phyloP scores from a whole-genome alignment of 2,329 filamentous ascomycete species.

The Aspergillus candidus region DNA sequence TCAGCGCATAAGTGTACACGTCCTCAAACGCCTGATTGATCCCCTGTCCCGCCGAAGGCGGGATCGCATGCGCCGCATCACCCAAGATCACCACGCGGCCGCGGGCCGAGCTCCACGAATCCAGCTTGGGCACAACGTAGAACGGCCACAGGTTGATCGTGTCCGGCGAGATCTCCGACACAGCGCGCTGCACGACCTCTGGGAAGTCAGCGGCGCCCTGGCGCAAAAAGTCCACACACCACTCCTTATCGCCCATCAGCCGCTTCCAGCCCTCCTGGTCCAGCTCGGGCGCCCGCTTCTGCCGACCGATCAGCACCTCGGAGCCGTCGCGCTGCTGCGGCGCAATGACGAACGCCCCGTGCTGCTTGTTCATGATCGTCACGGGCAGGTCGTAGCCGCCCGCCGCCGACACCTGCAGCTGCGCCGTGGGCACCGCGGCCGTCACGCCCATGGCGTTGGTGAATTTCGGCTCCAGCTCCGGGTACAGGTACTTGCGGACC shows the following conservation, averaged over 20 bases:
- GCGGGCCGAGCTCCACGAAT: slow-evolving; percentile 38
- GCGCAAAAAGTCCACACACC: slow-evolving; percentile 31
- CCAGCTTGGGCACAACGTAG: slow-evolving; percentile 44
- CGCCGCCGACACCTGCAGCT: slow-evolving; percentile 27
- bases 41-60: slow-evolving; percentile 56
- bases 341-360: slow-evolving; percentile 48
- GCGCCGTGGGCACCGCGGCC: slow-evolving; percentile 32
- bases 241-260: slow-evolving; percentile 38
- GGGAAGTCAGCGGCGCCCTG: slow-evolving; percentile 30
- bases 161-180: slow-evolving; percentile 30
- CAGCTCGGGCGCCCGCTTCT: slow-evolving; percentile 34
- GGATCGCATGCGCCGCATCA: slow-evolving; percentile 59
- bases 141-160: slow-evolving; percentile 48
- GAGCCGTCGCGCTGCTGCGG: slow-evolving; percentile 46
- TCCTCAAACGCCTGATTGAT: slow-evolving; percentile 55
- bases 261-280: slow-evolving; percentile 41
- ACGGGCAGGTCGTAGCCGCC: slow-evolving; percentile 38
- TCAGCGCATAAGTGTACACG: slow-evolving; percentile 40
- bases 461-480: slow-evolving; percentile 46
- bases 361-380: slow-evolving; percentile 37
- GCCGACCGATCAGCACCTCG: slow-evolving; percentile 46
- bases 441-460: slow-evolving; percentile 43
- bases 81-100: slow-evolving; percentile 46
- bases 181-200: slow-evolving; percentile 33
- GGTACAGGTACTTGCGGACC: slow-evolving; percentile 48